Evolutionary conservation across 2,329 filamentous ascomycete species (phyloP), one percentile per base, ranked within the genome.

Genomic region (Stromatinia cepivora): DNA sequence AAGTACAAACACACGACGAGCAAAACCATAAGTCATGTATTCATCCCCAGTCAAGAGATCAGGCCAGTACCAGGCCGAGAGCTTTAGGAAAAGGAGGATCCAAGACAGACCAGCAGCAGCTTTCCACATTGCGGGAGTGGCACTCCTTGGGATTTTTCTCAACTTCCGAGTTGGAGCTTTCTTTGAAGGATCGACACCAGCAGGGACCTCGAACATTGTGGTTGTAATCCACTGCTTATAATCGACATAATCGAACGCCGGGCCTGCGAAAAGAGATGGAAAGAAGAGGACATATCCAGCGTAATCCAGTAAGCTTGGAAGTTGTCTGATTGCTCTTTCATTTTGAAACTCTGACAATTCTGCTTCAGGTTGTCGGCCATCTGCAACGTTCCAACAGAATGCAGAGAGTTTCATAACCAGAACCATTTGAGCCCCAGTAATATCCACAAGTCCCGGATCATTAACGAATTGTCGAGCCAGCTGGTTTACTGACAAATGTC

Each of bases 351-450:
- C 92, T 0, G 92, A 92, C n/a, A 99, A 86, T 70, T 94, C 88
- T 56, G 90, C 85, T 25, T 90, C 88, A 4, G 92, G 89, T 28
- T 97, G 84, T 70, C 90, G 88, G 28, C 95, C 96, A 79, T 99
- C 95, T 76, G 95, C 93, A 11, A 98, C 90, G 78, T 98, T 98
- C 95, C 95, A 99, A 82, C 93, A 97, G 78, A 99, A 99, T 7
- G 94, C 92, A 31, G 90, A 93, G 48, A 99, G 87, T 81, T 99
- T 99, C 93, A 99, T 99, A 72, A 98, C 90, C 75, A 98, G 82
- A 46, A 99, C 95, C 95, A 99, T 99, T 80, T 99, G 95, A 1
- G 94, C 93, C 53, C 91, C 94, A 0, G 94, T 97, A 74, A 99
- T 94, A 79, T 99, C 95, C 70, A 97, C 84, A 1, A 82, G 81